phyloP scores from a whole-genome alignment of 106 monocot genomes.

The Vanilla planifolia region DNA sequence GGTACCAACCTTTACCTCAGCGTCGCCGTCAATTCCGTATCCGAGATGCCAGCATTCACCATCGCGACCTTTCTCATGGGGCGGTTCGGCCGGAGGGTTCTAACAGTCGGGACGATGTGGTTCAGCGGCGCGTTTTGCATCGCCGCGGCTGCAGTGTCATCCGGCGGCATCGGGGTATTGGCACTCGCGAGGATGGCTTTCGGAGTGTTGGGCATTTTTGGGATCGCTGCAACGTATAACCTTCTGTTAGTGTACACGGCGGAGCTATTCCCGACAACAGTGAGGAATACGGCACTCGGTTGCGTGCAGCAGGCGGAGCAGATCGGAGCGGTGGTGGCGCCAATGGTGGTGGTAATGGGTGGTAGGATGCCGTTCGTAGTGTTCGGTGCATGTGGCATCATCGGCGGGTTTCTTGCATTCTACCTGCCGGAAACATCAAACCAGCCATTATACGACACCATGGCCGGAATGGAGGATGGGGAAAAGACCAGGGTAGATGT shows the following conservation, averaged over 20 bases:
- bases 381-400: constrained; percentile 38
- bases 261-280: constrained; percentile 84
- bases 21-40: constrained; percentile 45
- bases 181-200: constrained; percentile 30
- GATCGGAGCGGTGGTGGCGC: constrained; percentile 66
- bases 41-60: constrained; percentile 59
- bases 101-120: constrained; percentile 52
- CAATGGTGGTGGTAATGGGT: constrained; percentile 69
- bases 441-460: constrained; percentile 53
- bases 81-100: constrained; percentile 39
- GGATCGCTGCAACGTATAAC: constrained; percentile 73
- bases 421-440: constrained; percentile 51
- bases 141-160: constrained; percentile 16
- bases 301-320: constrained; percentile 58
- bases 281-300: constrained; percentile 74
- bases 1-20: constrained; percentile 53
- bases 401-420: constrained; percentile 32
- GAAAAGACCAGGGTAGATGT: constrained; percentile 5
- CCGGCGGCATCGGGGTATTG: not conserved
- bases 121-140: constrained; percentile 51
- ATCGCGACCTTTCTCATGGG: constrained; percentile 36
- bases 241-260: constrained; percentile 64
- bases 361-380: constrained; percentile 26
- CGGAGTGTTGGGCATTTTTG: constrained; percentile 70
- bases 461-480: constrained; percentile 48